These are phyloP conservation scores for Psilocybe mexicana DNA, from an alignment of 1,284 basidiomycete genomes.

Conservation along the genomic window DNA sequence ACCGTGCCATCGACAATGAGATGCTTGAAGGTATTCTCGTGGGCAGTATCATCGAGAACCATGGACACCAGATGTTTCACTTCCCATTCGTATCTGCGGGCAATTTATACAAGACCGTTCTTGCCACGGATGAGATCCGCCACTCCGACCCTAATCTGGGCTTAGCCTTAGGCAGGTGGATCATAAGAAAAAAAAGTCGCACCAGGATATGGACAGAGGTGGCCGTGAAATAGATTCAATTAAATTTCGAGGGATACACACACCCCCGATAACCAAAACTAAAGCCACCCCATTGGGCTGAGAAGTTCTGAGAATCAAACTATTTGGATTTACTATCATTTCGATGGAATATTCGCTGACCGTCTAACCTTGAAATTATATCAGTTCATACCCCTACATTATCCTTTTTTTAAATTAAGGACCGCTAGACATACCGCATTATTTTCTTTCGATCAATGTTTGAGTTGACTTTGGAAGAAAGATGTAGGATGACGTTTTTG, in stretches of 20 bases:
- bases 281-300: background rate
- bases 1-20: slow-evolving; percentile 14
- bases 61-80: slow-evolving; percentile 20
- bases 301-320: background rate
- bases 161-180: slow-evolving; percentile 1
- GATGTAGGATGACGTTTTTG: background rate
- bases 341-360: background rate
- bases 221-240: background rate
- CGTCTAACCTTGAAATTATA: background rate
- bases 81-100: slow-evolving; percentile 1
- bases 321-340: background rate
- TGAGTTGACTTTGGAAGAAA: background rate
- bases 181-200: slow-evolving; percentile 4
- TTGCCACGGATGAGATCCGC: slow-evolving; percentile 24
- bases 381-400: background rate
- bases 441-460: background rate
- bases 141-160: slow-evolving; percentile 15
- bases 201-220: slow-evolving; percentile 3
- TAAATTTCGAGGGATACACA: slow-evolving; percentile 1
- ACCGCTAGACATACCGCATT: background rate
- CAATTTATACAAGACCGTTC: slow-evolving; percentile 14
- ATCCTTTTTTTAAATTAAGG: background rate
- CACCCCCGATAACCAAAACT: too few species aligned
- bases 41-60: slow-evolving; percentile 23
- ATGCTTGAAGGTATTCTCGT: slow-evolving; percentile 18